These are phyloP conservation scores for Skeletonema costatum DNA, from an alignment of 108 stramenopile species.

Conservation along the genomic window DNA sequence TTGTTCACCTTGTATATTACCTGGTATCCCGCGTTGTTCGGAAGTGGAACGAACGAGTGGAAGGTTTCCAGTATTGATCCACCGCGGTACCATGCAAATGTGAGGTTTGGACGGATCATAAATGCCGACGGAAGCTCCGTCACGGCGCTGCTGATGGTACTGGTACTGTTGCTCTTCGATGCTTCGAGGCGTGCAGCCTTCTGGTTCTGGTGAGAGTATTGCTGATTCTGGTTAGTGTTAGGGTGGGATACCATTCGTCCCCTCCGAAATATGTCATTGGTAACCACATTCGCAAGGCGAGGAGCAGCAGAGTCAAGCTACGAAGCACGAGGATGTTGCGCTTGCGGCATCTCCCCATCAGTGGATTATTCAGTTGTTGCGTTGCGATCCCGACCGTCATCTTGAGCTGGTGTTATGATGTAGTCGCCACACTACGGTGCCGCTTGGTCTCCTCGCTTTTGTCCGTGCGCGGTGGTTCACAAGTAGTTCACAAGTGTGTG, in stretches of 20 bases:
- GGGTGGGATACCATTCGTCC: background rate
- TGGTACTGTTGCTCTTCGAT: background rate
- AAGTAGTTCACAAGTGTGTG: too few species aligned
- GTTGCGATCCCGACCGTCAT: too few species aligned
- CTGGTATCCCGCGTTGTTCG: slow-evolving; percentile 4
- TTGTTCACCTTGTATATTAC: background rate
- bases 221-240: background rate
- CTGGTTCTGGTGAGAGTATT: background rate
- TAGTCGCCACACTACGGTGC: too few species aligned
- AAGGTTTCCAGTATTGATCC: background rate
- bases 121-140: background rate
- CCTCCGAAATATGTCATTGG: background rate
- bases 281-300: background rate
- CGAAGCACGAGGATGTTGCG: background rate
- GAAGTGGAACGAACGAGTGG: slow-evolving; percentile 13
- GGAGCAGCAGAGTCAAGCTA: background rate
- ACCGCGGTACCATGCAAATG: slow-evolving; percentile 3
- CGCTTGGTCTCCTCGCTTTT: too few species aligned
- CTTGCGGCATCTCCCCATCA: background rate
- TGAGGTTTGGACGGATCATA: background rate
- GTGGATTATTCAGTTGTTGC: too few species aligned
- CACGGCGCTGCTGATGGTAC: background rate
- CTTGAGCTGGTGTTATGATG: too few species aligned
- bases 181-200: background rate
- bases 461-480: too few species aligned